phyloP scores from a whole-genome alignment of 441 rosid species.

The Erodium trifolium region DNA sequence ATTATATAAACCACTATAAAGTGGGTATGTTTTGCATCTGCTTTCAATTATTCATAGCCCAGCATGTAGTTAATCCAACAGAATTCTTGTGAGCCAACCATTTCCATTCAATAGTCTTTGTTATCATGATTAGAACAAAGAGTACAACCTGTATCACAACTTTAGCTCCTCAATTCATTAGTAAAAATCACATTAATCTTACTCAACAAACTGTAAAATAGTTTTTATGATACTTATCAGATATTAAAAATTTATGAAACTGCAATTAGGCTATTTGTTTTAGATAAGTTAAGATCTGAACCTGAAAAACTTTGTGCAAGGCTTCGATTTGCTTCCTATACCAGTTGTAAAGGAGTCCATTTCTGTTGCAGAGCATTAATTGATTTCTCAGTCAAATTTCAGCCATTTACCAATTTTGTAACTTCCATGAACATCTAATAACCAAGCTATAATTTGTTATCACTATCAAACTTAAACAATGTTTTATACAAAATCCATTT shows the following conservation, averaged over 20 bases:
- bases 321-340: constrained; percentile 99
- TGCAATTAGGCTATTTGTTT: constrained; percentile 36
- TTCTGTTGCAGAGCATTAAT: constrained; percentile 68
- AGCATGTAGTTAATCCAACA: constrained; percentile 34
- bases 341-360: constrained; percentile 87
- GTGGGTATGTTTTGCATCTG: constrained; percentile 26
- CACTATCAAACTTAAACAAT: constrained; percentile 5
- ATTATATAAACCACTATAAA: constrained; percentile 23
- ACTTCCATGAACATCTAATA: constrained; percentile 21
- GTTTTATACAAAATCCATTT: too few relatives aligned
- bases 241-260: constrained; percentile 32
- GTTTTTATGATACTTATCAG: constrained; percentile 28
- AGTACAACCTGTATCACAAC: constrained; percentile 51
- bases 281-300: constrained; percentile 61
- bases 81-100: constrained; percentile 33
- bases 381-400: constrained; percentile 40
- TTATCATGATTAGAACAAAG: constrained; percentile 36
- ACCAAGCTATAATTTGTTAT: constrained; percentile 23
- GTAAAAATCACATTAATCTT: constrained; percentile 38
- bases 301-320: constrained; percentile 99
- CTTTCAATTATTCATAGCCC: constrained; percentile 37
- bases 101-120: constrained; percentile 38
- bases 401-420: constrained; percentile 30
- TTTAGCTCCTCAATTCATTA: constrained; percentile 46
- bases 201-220: constrained; percentile 21